Evolutionary conservation across 352 stramenopile species (phyloP), one percentile per base, ranked within the genome.

Genomic region (Globisporangium lucens): DNA sequence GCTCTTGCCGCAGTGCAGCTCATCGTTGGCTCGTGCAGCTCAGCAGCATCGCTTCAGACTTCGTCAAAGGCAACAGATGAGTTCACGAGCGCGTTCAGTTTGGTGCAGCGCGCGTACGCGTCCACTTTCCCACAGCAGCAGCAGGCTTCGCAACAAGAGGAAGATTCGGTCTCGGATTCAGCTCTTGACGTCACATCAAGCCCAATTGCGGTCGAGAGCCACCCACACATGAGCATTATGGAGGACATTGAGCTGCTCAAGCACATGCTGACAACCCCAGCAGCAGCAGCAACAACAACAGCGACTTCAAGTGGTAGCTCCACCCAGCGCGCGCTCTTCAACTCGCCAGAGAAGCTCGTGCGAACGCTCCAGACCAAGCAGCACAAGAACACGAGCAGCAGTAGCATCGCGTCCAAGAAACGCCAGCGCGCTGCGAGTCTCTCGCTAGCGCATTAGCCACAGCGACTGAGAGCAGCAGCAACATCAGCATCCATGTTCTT

Each of bases 1-100:
- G 76, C 78, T 8, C 78, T 84, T 43, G 75, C 75, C 1, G 73
- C 78, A 22, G 76, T 84, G 3, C 78, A 87, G 71, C 69, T 86
- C 57, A 69, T 83, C 57, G 72, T 71, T 46, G 69, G 73, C 72
- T 9, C 47, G 79, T 63, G 67, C 68, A 49, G 15, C 15, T 4
- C 60, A 70, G 20, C 24, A 70, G 1, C 60, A 79, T 36, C 66
- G 75, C 29, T 65, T 4, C 43, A 30, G 41, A 43, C 51, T 2
- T 49, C 38, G n/a, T 69, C 17, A 35, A 22, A n/a, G 22, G 47
- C 70, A 33, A 68, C 80, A 41, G 46, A 75, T 13, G 70, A 75
- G 61, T 79, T 80, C 29, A 63, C 64, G n/a, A 62, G 68, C 67
- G 76, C 78, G 51, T 72, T 79, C 51, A 74, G 72, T 70, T 57